phyloP scores from a whole-genome alignment of 2,329 filamentous ascomycete species.

The Alternaria dauci region DNA sequence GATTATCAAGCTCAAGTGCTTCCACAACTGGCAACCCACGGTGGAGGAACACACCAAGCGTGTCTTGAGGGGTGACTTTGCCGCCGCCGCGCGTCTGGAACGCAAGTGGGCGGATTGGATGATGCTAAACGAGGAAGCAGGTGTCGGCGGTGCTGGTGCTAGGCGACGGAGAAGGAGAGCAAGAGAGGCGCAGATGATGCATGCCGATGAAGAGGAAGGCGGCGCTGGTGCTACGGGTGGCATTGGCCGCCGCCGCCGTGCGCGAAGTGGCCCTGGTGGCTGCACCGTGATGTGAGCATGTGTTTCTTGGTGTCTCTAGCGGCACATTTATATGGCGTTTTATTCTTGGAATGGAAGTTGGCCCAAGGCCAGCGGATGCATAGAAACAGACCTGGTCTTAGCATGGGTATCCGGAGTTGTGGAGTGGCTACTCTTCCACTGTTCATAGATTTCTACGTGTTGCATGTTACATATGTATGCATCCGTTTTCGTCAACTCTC shows the following conservation, averaged over 20 bases:
- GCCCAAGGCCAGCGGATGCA: neutral
- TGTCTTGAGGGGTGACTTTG: slow-evolving; percentile 78
- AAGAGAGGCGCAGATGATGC: slow-evolving; percentile 80
- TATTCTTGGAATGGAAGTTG: neutral
- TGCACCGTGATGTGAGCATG: slow-evolving; percentile 57
- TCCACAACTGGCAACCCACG: slow-evolving; percentile 93
- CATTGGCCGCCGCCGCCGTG: slow-evolving; percentile 55
- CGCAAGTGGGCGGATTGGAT: slow-evolving; percentile 94
- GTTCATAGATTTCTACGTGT: neutral
- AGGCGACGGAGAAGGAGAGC: slow-evolving; percentile 78
- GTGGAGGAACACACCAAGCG: slow-evolving; percentile 93
- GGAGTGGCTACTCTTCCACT: neutral
- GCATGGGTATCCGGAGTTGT: neutral
- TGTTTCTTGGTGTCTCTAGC: neutral
- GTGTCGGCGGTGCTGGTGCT: slow-evolving; percentile 68
- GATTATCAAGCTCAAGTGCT: slow-evolving; percentile 88
- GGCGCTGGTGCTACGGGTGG: slow-evolving; percentile 47
- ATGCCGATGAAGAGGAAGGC: slow-evolving; percentile 81
- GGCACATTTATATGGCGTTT: neutral
- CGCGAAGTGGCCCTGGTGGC: slow-evolving; percentile 57
- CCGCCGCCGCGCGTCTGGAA: slow-evolving; percentile 79
- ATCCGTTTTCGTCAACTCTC: neutral
- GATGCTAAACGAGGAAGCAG: slow-evolving; percentile 88
- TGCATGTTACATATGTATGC: neutral
- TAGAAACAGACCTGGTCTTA: neutral